Evolutionary conservation across 495 filamentous ascomycete species (phyloP), one percentile per base, ranked within the genome.

Genomic region (Hypoxylon perforatum): DNA sequence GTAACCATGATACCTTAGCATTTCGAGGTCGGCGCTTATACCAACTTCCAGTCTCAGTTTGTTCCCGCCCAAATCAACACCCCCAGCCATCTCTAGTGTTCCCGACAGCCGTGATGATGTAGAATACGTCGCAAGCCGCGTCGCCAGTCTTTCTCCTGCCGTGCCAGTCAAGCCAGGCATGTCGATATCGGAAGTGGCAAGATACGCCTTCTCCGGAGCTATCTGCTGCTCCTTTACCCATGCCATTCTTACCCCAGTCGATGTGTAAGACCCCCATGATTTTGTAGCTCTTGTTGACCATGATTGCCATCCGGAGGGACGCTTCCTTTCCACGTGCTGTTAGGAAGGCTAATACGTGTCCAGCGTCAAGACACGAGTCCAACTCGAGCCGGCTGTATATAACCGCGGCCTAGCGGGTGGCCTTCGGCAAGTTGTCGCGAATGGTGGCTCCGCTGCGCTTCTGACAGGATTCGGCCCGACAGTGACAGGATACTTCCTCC

Each of bases 201-300:
- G 89, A 79, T 93, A 92, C 82, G 90, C 91, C 75, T 87, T 93
- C 71, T 91, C 92, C 66, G 91, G 90, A 76, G 91, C 91, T 57
- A 82, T 92, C 78, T 93, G 92, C 84, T 94, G 91, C 77, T 90
- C 90, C 61, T 82, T 94, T 76, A 95, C 92, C 64, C 92, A 93
- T 82, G 91, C 90, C 70, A 86, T 83, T 75, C 84, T 92, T 70
- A 93, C 91, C 57, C 92, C 92, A 64, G 89, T 94, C 69, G 91
- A 95, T 82, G 92, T 94, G 91, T 94, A 90, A 86, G 91, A 85
- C 56, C 38, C 64, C 52, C 48, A 60, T 65, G 56, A 61, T 65
- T 49, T 52, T 15, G 61, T 64, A 61, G 48, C 41, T 51, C 58
- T 61, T 36, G 42, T 59, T 48, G 48, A 38, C 41, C 25, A 51